These are phyloP conservation scores for Calonectria crousiana DNA, from an alignment of 2,329 filamentous ascomycete genomes.

Conservation along the genomic window DNA sequence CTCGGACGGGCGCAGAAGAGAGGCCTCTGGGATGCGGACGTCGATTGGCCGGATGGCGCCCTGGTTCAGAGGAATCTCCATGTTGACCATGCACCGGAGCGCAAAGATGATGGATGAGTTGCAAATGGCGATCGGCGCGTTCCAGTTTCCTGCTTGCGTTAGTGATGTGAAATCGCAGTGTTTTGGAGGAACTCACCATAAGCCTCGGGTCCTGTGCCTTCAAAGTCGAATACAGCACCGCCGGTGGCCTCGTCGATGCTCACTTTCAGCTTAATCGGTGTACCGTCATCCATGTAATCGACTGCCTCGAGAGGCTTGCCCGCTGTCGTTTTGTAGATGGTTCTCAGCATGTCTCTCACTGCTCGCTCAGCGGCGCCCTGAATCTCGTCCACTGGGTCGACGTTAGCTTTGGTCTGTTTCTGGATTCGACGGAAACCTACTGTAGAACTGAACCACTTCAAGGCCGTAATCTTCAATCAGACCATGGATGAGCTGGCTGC, in stretches of 20 bases:
- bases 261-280: constrained; percentile 78
- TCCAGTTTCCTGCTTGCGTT: constrained; percentile 54
- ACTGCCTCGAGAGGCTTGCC: constrained; percentile 76
- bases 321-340: constrained; percentile 75
- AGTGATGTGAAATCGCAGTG: background rate
- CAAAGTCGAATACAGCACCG: constrained; percentile 83
- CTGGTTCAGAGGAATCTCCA: constrained; percentile 86
- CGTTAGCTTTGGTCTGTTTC: background rate
- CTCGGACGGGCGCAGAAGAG: constrained; percentile 79
- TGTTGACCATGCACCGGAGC: constrained; percentile 80
- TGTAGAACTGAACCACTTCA: constrained; percentile 83
- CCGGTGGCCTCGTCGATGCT: constrained; percentile 80
- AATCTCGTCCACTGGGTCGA: constrained; percentile 71
- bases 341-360: constrained; percentile 78
- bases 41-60: constrained; percentile 81
- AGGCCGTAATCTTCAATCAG: constrained; percentile 83
- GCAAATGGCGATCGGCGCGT: constrained; percentile 83
- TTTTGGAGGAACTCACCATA: constrained; percentile 73
- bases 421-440: background rate
- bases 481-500: constrained; percentile 79
- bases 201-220: constrained; percentile 80
- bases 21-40: constrained; percentile 77
- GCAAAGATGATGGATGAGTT: constrained; percentile 88
- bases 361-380: constrained; percentile 82
- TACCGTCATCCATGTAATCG: constrained; percentile 88